Base-by-base conservation (phyloP, 345 rosid species). In the Gossypium stocksii region DNA sequence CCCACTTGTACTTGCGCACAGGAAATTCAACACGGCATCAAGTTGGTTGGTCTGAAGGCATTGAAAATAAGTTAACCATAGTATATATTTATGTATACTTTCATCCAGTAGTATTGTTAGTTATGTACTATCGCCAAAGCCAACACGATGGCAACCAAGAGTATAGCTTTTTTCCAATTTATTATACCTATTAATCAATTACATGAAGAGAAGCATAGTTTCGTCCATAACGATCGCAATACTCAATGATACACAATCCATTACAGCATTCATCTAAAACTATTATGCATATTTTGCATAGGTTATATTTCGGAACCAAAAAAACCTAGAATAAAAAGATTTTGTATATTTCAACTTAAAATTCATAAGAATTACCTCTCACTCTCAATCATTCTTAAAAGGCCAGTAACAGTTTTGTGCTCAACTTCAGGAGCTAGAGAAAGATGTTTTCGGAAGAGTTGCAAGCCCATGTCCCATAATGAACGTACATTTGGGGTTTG, bases 381-480 rank as follows among this genome's bases (percentile, higher is more conserved):
- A 66, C 84, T 89, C 87, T 94, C 97, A 79, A 34, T 92, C 95
- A 89, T 90, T 75, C 92, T 87, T 76, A 94, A 83, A 77, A 94
- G 94, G 71, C 97, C 98, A 15, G 89, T 90, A 74, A 94, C 97
- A 75, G 92, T 92, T 87, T 93, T 89, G 83, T 90, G 97, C 84
- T 94, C 95, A 76, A 94, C 98, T 83, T 94, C 98, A 45, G 87
- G 81, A 75, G 87, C 86, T 73, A 90, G 64, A 72, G 94, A 86
- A 79, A 94, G 97, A 85, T 92, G 90, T 84, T 90, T 93, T 57
- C 91, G 86, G 79, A 93, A 95, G 77, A 95, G 97, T 67, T 90
- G 98, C 89, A 95, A 83, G 69, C 99, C 99, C 99, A 95, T 91
- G 82, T 93, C 98, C 99, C 98, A 95, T 71, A 95, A 77, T 0